A percentile compares a stretch with the other conserved stretches of the same genome.
Evolutionary conservation across 2,329 filamentous ascomycete species (phyloP).

Genomic region (Rhynchosporium graminicola): DNA sequence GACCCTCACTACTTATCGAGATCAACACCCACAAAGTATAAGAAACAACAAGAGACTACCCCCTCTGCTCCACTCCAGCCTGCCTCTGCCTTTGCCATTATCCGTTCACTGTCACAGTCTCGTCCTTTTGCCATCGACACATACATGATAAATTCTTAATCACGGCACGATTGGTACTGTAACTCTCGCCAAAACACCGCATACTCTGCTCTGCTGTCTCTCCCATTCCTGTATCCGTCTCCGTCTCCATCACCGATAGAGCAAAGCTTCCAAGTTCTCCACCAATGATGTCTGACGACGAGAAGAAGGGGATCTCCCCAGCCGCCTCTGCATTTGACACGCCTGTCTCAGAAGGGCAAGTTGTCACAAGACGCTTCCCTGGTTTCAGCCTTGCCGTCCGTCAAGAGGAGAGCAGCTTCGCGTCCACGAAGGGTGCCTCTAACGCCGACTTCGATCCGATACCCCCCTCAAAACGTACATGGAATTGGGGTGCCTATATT

Average conservation of each 20-base stretch:
- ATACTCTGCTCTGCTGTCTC: not conserved
- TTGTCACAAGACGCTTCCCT: slow-evolving; percentile 22
- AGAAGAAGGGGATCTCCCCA: slow-evolving; percentile 23
- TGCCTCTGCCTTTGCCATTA: too few relatives aligned
- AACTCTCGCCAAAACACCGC: not conserved
- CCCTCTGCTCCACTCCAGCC: too few relatives aligned
- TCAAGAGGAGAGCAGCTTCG: slow-evolving; percentile 30
- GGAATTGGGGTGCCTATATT: slow-evolving; percentile 25
- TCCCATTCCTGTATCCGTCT: too few relatives aligned
- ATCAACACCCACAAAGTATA: too few relatives aligned
- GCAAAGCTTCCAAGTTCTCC: not conserved
- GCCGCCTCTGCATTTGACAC: slow-evolving; percentile 21
- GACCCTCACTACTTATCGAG: not conserved
- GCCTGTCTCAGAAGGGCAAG: slow-evolving; percentile 19
- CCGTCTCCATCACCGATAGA: not conserved
- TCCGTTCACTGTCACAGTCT: too few relatives aligned
- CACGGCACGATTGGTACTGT: too few relatives aligned
- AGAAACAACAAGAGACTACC: too few relatives aligned
- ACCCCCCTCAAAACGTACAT: slow-evolving; percentile 25
- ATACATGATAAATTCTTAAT: too few relatives aligned
- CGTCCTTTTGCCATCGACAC: too few relatives aligned
- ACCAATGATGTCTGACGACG: slow-evolving; percentile 19
- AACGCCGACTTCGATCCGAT: slow-evolving; percentile 31
- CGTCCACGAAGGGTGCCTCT: slow-evolving; percentile 19
- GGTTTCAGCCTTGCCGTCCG: slow-evolving; percentile 24